A percentile compares a stretch with the other conserved stretches of the same genome.
These are phyloP conservation scores for Neoscytalidium dimidiatum DNA, from an alignment of 2,329 filamentous ascomycete genomes.

Conservation along the genomic window DNA sequence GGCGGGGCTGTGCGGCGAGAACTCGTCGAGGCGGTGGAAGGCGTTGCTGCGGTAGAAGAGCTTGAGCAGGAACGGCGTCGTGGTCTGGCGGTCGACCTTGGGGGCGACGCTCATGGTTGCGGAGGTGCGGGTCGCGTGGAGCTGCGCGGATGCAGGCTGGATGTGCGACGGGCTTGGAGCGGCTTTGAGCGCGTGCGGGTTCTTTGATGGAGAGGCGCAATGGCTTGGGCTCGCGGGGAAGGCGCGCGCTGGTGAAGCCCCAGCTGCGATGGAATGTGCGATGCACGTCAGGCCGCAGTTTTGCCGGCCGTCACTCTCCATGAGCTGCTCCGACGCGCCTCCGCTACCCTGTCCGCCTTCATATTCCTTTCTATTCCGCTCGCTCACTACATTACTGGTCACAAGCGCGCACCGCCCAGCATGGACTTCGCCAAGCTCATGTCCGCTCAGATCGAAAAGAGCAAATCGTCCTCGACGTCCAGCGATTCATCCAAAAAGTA, in stretches of 20 bases:
- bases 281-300: neutral
- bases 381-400: neutral
- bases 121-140: neutral
- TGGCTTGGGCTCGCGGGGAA: neutral
- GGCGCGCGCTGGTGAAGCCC: neutral
- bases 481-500: constrained; percentile 62
- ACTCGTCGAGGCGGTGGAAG: constrained; percentile 75
- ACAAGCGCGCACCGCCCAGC: neutral
- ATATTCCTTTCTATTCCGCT: neutral
- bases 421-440: constrained; percentile 98
- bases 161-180: neutral
- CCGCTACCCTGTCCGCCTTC: neutral
- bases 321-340: neutral
- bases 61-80: constrained; percentile 80
- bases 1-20: constrained; percentile 53
- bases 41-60: constrained; percentile 77
- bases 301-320: neutral
- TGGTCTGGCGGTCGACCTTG: constrained; percentile 67
- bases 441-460: constrained; percentile 87
- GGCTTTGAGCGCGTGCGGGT: neutral
- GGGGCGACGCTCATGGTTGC: constrained; percentile 25
- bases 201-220: neutral
- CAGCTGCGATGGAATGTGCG: neutral
- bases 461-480: constrained; percentile 54
- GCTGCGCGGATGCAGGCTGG: neutral